Percentiles rank a stretch among this genome's conserved stretches.
Conservation (phyloP, 768 basidiomycete species). For the Boletus reticuloceps region DNA sequence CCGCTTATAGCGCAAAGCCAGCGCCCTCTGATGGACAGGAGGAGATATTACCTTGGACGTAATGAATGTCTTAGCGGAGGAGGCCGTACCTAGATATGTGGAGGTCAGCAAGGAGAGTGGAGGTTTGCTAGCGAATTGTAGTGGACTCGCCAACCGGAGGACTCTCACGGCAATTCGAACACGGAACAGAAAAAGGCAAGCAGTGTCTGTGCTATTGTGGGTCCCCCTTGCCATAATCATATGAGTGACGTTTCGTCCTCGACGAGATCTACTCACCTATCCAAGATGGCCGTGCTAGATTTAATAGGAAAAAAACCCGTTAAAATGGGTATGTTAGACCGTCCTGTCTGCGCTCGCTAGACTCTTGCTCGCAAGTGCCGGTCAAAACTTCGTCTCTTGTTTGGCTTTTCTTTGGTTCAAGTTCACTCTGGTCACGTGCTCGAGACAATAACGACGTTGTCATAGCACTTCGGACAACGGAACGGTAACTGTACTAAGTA, state of each 20-base stretch:
- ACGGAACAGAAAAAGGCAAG: constrained; percentile 41
- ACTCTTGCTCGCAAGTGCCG: neutral
- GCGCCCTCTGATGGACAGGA: constrained; percentile 3
- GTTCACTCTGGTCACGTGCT: constrained; percentile 48
- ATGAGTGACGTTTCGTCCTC: constrained; percentile 14
- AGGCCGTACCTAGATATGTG: constrained; percentile 57
- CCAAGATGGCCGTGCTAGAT: constrained; percentile 15
- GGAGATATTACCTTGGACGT: constrained; percentile 45
- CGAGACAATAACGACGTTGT: constrained; percentile 14
- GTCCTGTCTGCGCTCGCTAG: constrained; percentile 2
- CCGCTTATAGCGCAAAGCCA: constrained; percentile 14
- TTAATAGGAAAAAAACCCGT: no score
- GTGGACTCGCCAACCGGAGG: constrained; percentile 6
- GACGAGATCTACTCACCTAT: constrained; percentile 12
- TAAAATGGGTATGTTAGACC: constrained; percentile 11
- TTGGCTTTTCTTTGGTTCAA: constrained; percentile 48
- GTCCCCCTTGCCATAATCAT: constrained; percentile 46
- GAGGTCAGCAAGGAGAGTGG: constrained; percentile 8
- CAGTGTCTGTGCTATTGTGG: constrained; percentile 47
- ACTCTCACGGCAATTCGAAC: constrained; percentile 35
- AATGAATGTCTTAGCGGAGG: constrained; percentile 67
- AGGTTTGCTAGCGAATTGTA: neutral
- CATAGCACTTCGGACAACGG: constrained; percentile 4
- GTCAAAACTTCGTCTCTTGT: constrained; percentile 18
- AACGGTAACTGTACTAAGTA: no score